A percentile compares a stretch with the other conserved stretches of the same genome.
Conservation (phyloP, 2,329 filamentous ascomycete genomes). For the Xylaria sp. region DNA sequence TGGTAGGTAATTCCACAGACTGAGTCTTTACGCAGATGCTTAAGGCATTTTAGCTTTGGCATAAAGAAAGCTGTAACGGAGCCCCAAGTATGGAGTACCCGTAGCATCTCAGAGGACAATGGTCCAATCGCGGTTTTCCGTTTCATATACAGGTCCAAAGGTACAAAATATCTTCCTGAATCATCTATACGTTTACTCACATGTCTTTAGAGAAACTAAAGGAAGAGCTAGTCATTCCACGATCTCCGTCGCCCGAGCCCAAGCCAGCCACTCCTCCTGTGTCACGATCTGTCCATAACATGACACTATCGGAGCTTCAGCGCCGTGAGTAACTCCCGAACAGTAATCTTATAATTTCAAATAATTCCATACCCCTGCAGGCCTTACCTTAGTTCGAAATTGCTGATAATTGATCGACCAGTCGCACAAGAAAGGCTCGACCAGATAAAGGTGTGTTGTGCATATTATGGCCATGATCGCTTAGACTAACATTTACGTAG, state of each 20-base stretch:
- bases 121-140: constrained; percentile 46
- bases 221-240: constrained; percentile 47
- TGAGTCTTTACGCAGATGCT: background rate
- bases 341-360: background rate
- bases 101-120: constrained; percentile 20
- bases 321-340: constrained; percentile 23
- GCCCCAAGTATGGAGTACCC: background rate
- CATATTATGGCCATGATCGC: background rate
- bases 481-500: constrained; percentile 9
- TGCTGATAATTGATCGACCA: constrained; percentile 1
- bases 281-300: constrained; percentile 24
- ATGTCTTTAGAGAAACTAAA: constrained; percentile 46
- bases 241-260: constrained; percentile 30
- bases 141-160: constrained; percentile 51
- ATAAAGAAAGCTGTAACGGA: background rate
- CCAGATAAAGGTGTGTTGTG: constrained; percentile 44
- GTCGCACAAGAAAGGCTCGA: constrained; percentile 48
- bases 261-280: constrained; percentile 5
- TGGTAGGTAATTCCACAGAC: constrained; percentile 41
- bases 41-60: constrained; percentile 4
- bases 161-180: constrained; percentile 26
- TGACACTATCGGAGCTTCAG: constrained; percentile 44
- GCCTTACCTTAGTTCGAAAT: background rate
- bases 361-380: no score
- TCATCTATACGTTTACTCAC: background rate